Evolutionary conservation across 129 eudicot genomes (phyloP).

Genomic region (Centaurea solstitialis): DNA sequence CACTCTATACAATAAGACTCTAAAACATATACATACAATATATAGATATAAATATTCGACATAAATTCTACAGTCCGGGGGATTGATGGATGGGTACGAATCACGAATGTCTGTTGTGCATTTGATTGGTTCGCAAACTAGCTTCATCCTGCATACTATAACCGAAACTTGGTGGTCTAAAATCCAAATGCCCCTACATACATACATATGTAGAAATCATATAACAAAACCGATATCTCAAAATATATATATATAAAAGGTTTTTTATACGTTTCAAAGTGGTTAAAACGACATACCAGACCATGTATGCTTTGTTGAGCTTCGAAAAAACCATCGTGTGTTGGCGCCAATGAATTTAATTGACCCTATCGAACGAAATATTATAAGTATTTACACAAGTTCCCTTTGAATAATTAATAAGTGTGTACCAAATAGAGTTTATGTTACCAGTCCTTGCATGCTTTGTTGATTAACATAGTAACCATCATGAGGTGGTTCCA

Average conservation of each 20-base stretch:
- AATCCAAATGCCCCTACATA: conserved; percentile 72
- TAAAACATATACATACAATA: not conserved
- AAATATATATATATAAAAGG: not conserved
- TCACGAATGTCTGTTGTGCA: conserved; percentile 68
- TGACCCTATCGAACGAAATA: conserved; percentile 26
- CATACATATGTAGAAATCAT: not conserved
- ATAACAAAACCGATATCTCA: not conserved
- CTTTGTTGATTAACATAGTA: conserved; percentile 47
- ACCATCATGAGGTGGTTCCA: conserved; percentile 50
- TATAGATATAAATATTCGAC: not conserved
- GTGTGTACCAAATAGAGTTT: not conserved
- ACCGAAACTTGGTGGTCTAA: conserved; percentile 56
- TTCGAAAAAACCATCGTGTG: conserved; percentile 42
- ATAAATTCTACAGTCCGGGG: not conserved
- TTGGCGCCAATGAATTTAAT: conserved; percentile 39
- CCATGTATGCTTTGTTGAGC: conserved; percentile 44
- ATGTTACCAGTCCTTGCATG: conserved; percentile 44
- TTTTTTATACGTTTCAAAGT: not conserved
- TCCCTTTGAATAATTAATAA: not conserved
- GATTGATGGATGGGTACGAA: not conserved
- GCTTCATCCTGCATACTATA: conserved; percentile 75
- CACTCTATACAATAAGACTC: not conserved
- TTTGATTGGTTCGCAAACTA: conserved; percentile 53
- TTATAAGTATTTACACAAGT: not conserved
- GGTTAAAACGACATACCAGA: conserved; percentile 32